These are phyloP conservation scores for Nemophila menziesii DNA, from an alignment of 257 asterid species.

Conservation along the genomic window DNA sequence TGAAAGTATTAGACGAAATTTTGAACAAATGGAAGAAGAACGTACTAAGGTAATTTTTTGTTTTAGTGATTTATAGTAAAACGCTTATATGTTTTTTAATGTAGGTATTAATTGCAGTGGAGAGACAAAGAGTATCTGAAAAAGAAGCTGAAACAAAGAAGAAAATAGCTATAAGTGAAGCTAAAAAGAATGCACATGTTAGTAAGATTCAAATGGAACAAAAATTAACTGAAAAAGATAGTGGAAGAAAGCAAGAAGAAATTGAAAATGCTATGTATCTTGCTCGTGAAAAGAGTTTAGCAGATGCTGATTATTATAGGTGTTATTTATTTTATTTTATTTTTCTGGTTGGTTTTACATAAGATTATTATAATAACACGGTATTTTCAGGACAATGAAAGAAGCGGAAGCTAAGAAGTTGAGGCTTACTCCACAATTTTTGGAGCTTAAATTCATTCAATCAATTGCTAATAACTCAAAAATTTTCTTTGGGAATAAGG, in stretches of 20 bases:
- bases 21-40: constrained; percentile 95
- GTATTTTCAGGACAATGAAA: constrained; percentile 42
- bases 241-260: constrained; percentile 83
- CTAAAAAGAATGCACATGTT: constrained; percentile 79
- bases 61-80: too few species aligned
- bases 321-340: constrained; percentile 17
- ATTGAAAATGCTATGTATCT: constrained; percentile 76
- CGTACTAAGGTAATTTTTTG: constrained; percentile 75
- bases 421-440: constrained; percentile 72
- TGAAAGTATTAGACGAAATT: constrained; percentile 71
- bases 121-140: constrained; percentile 85
- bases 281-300: constrained; percentile 94
- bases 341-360: too few species aligned
- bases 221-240: constrained; percentile 87
- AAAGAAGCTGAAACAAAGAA: constrained; percentile 96
- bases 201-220: constrained; percentile 95
- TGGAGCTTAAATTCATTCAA: constrained; percentile 83
- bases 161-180: constrained; percentile 93
- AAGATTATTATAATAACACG: too few species aligned
- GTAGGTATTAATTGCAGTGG: constrained; percentile 88
- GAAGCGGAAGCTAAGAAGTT: constrained; percentile 94
- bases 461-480: constrained; percentile 88
- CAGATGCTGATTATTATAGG: constrained; percentile 87
- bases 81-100: background rate
- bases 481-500: constrained; percentile 92